phyloP scores from a whole-genome alignment of 1,284 basidiomycete genomes.

The Laetiporus sulphureus region DNA sequence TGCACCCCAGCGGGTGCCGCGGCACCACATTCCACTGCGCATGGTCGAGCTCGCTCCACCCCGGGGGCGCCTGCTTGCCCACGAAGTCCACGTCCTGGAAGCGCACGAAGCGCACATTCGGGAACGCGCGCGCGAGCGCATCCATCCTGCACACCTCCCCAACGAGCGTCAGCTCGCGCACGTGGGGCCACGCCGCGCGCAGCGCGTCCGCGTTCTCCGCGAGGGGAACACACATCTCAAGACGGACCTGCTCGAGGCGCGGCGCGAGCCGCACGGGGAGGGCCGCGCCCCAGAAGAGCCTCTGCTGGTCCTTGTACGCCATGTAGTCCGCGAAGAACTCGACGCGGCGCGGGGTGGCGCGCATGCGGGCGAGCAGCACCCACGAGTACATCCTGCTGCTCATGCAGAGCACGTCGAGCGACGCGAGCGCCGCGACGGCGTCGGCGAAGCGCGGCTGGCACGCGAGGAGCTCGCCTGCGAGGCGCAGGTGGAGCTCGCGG shows the following conservation, averaged over 20 bases:
- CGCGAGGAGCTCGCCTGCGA: background rate
- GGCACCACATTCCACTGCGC: background rate
- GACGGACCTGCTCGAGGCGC: background rate
- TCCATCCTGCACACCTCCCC: background rate
- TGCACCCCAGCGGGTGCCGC: background rate
- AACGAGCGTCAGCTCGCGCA: background rate
- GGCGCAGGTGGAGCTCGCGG: background rate
- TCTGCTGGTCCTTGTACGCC: background rate
- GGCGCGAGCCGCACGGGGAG: background rate
- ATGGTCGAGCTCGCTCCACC: background rate
- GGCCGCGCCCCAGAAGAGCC: background rate
- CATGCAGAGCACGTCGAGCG: background rate
- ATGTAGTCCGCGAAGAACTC: background rate
- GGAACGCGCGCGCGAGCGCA: conserved; percentile 1
- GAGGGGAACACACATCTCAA: background rate
- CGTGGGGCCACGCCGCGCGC: background rate
- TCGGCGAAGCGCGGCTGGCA: background rate
- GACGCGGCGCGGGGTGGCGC: background rate
- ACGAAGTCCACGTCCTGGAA: background rate
- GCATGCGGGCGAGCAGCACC: background rate
- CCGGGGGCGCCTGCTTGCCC: background rate
- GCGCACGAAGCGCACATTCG: background rate
- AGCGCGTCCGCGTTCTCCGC: background rate
- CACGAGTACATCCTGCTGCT: background rate
- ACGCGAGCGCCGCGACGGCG: background rate